Percentiles rank a stretch among this genome's conserved stretches.
Conservation (phyloP, 768 basidiomycete species). For the Suillus lakei region DNA sequence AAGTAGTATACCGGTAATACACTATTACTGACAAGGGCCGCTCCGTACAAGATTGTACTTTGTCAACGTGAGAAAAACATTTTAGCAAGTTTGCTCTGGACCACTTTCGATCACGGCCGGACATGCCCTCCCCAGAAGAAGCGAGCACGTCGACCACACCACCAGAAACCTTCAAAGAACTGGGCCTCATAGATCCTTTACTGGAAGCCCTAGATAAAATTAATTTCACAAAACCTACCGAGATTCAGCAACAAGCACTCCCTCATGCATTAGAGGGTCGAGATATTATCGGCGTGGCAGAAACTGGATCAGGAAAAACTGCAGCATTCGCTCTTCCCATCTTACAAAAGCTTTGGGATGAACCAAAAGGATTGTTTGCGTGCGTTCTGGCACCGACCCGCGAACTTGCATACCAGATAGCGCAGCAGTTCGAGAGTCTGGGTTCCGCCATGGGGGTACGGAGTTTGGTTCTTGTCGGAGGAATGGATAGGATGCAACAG, state of each 20-base stretch:
- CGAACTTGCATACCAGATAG: slow-evolving; percentile 97
- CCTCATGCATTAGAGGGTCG: slow-evolving; percentile 89
- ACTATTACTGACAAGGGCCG: too few species aligned
- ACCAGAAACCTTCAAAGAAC: slow-evolving; percentile 68
- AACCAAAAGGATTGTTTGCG: slow-evolving; percentile 91
- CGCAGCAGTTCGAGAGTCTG: slow-evolving; percentile 93
- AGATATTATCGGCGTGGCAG: slow-evolving; percentile 98
- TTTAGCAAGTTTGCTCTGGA: slow-evolving; percentile 4
- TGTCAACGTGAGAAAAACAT: slow-evolving; percentile 10
- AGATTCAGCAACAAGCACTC: slow-evolving; percentile 85
- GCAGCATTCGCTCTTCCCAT: slow-evolving; percentile 97
- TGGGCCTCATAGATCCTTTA: slow-evolving; percentile 90
- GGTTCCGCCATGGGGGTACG: slow-evolving; percentile 94
- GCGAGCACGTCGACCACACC: slow-evolving; percentile 50
- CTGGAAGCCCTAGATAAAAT: slow-evolving; percentile 84
- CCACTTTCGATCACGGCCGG: neutral
- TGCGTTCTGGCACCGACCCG: slow-evolving; percentile 96
- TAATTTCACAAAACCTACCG: slow-evolving; percentile 84
- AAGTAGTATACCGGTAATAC: neutral
- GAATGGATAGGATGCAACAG: slow-evolving; percentile 90
- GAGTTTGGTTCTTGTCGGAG: slow-evolving; percentile 92
- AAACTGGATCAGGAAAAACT: slow-evolving; percentile 97
- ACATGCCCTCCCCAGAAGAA: slow-evolving; percentile 70
- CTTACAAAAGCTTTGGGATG: slow-evolving; percentile 94
- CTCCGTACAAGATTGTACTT: neutral